Evolutionary conservation across 139 green algal genomes (phyloP).

Genomic region (Edaphochlamys debaryana): DNA sequence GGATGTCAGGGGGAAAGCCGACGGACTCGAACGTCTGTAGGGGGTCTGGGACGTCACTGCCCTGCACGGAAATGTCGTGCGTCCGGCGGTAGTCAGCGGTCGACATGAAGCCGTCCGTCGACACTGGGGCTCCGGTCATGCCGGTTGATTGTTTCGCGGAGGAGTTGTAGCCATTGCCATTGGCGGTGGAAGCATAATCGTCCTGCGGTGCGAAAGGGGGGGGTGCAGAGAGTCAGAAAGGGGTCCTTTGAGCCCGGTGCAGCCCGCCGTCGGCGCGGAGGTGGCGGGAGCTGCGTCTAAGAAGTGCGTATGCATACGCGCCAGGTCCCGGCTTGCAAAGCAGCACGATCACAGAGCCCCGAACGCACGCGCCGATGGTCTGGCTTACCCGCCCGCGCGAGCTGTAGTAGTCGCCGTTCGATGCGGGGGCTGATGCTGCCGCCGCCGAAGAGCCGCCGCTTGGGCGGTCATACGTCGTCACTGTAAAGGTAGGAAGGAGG

Average conservation of each 20-base stretch:
- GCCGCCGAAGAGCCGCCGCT: constrained; percentile 1
- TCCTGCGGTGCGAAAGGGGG: background rate
- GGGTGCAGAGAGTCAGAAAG: background rate
- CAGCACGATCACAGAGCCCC: too few relatives aligned
- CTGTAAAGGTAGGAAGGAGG: constrained; percentile 18
- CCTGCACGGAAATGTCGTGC: constrained; percentile 73
- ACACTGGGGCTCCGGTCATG: constrained; percentile 19
- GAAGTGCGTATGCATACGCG: too few relatives aligned
- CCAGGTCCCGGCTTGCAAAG: too few relatives aligned
- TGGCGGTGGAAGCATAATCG: constrained; percentile 19
- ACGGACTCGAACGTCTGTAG: constrained; percentile 80
- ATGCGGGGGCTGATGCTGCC: background rate
- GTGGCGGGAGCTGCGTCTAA: too few relatives aligned
- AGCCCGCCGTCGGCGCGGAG: too few relatives aligned
- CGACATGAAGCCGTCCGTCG: constrained; percentile 50
- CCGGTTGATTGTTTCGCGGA: constrained; percentile 15
- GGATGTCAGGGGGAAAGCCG: constrained; percentile 76
- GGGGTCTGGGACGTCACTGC: constrained; percentile 68
- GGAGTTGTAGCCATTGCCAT: constrained; percentile 43
- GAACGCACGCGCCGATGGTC: too few relatives aligned
- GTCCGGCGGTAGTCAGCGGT: constrained; percentile 59
- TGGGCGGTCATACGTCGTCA: constrained; percentile 80
- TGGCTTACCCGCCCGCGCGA: constrained; percentile 15
- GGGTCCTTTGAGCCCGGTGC: background rate
- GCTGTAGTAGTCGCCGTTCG: constrained; percentile 30